Evolutionary conservation across 2,329 filamentous ascomycete genomes (phyloP), one percentile per base, ranked within the genome.

Genomic region (Fusarium musae): DNA sequence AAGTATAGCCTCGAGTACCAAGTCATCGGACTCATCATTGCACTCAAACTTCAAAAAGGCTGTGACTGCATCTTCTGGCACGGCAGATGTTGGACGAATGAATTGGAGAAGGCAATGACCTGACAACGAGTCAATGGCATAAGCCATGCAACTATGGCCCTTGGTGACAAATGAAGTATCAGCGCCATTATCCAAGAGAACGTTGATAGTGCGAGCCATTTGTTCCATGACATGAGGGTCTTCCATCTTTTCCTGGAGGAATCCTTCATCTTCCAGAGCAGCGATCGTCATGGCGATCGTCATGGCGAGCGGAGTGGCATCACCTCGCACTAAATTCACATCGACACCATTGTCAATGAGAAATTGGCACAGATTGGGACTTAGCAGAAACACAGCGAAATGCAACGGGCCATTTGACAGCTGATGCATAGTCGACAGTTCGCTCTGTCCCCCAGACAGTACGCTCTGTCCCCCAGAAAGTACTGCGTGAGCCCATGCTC

Each of bases 381-480:
- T 42, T 16, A 7, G 40, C 0, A 42, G 9, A 10, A 23, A 10
- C n/a, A 6, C 40, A 0, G n/a, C n/a, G 1, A 23, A 0, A 1
- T 42, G 9, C 15, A 23, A 6, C 7, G n/a, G 40, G 5, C n/a
- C 40, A 3, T 23, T 23, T 4, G 5, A 16, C 3, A 16, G 21
- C 6, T 42, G n/a, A 0, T 42, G 40, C 5, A 16, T 23, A 42
- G 5, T 7, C 13, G 13, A 42, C 9, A 42, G 40, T 1, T 10
- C 40, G 40, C n/a, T n/a, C 9, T 42, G 40, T 7, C 9, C 40
- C 6, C n/a, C 12, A 23, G 40, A 23, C 0, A 10, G 5, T 5
- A 7, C 9, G n/a, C n/a, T n/a, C 9, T 42, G 40, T 7, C 9
- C 40, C 6, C n/a, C 12, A 23, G 40, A 23, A 0, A 10, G 5